Percentiles rank a stretch among this genome's conserved stretches.
phyloP scores from a whole-genome alignment of 208 protist species.

The Trypanosomatidae sp. region DNA sequence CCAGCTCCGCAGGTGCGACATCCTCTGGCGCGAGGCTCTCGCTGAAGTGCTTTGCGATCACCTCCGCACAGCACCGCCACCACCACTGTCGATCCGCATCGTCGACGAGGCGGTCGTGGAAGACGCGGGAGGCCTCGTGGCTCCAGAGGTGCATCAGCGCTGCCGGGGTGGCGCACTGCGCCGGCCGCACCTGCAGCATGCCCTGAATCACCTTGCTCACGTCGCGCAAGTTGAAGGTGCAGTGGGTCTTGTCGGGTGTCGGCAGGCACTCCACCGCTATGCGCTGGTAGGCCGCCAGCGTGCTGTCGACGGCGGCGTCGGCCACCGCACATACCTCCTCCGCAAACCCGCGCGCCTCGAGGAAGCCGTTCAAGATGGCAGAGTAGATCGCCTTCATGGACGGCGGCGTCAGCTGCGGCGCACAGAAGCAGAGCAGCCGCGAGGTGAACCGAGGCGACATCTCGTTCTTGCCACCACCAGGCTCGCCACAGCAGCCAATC shows the following conservation, averaged over 20 bases:
- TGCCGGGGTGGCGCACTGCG: conserved; percentile 45
- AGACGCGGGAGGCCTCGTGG: conserved; percentile 96
- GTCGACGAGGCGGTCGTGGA: conserved; percentile 96
- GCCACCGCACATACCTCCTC: conserved; percentile 47
- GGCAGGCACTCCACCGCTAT: conserved; percentile 94
- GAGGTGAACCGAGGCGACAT: conserved; percentile 92
- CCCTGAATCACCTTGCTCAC: conserved; percentile 97
- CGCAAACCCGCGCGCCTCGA: conserved; percentile 42
- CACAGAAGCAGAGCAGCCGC: conserved; percentile 91
- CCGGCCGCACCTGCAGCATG: conserved; percentile 86
- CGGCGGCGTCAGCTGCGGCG: conserved; percentile 83
- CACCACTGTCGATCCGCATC: conserved; percentile 91
- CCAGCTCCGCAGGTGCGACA: conserved; percentile 7
- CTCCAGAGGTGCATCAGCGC: conserved; percentile 89
- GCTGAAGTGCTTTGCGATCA: conserved; percentile 65
- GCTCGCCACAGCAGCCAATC: conserved; percentile 92
- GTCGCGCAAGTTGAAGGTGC: conserved; percentile 99
- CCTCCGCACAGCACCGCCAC: conserved; percentile 71
- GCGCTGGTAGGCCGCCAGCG: conserved; percentile 92
- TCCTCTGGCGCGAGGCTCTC: conserved; percentile 32
- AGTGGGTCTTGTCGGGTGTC: conserved; percentile 97
- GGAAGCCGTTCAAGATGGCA: conserved; percentile 93
- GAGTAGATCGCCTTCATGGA: conserved; percentile 94
- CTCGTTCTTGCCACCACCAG: conserved; percentile 94
- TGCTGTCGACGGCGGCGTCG: conserved; percentile 84